These are phyloP conservation scores for Lipomyces chichibuensis DNA, from an alignment of 805 yeast species.

Conservation along the genomic window DNA sequence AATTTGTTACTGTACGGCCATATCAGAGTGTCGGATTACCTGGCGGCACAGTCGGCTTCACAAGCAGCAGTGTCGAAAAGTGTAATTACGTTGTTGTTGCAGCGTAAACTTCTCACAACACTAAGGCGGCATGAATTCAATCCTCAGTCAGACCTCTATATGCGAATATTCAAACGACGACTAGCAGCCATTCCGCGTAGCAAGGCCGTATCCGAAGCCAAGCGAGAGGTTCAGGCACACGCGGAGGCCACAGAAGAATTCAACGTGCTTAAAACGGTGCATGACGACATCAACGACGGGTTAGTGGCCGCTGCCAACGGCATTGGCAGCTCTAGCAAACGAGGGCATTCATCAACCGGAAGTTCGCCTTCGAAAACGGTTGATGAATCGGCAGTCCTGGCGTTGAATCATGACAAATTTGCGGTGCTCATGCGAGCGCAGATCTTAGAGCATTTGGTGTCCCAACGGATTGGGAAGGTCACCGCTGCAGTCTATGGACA, in stretches of 20 bases:
- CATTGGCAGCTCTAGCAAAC: neutral
- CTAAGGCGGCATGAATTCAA: slow-evolving; percentile 47
- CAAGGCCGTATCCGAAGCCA: slow-evolving; percentile 54
- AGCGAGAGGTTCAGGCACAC: slow-evolving; percentile 63
- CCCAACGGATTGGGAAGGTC: slow-evolving; percentile 68
- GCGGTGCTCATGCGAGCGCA: slow-evolving; percentile 66
- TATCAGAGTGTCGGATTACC: slow-evolving; percentile 58
- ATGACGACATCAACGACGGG: slow-evolving; percentile 35
- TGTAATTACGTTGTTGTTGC: slow-evolving; percentile 52
- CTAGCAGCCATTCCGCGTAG: slow-evolving; percentile 33
- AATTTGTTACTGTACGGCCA: slow-evolving; percentile 73
- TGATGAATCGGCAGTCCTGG: slow-evolving; percentile 48
- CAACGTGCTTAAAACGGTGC: slow-evolving; percentile 23
- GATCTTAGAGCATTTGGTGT: slow-evolving; percentile 64
- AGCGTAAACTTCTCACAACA: slow-evolving; percentile 57
- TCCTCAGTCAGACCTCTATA: slow-evolving; percentile 41
- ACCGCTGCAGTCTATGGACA: slow-evolving; percentile 65
- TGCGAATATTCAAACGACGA: slow-evolving; percentile 30
- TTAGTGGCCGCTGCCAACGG: slow-evolving; percentile 24
- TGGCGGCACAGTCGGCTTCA: slow-evolving; percentile 40
- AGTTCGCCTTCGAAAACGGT: neutral
- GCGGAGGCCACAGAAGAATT: slow-evolving; percentile 51
- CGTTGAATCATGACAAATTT: slow-evolving; percentile 67
- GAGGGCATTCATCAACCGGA: neutral
- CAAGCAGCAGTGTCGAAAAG: slow-evolving; percentile 43